Percentiles rank a stretch among this genome's conserved stretches.
phyloP scores from a whole-genome alignment of 2,329 filamentous ascomycete genomes.

The Trichothecium roseum region DNA sequence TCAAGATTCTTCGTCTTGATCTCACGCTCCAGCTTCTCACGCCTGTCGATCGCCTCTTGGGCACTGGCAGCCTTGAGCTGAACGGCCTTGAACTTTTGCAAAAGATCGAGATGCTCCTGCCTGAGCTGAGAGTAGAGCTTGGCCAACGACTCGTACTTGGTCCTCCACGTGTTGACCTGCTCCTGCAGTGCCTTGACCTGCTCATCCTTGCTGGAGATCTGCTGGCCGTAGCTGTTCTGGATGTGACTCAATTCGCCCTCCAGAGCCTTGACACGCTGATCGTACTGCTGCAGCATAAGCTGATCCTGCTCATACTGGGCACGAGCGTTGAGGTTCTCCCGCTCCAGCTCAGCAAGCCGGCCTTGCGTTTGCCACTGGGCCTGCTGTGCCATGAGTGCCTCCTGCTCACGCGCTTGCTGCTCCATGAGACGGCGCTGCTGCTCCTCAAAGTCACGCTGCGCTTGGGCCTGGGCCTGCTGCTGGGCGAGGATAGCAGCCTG shows the following conservation, averaged over 20 bases:
- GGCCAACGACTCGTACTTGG: slow-evolving; percentile 91
- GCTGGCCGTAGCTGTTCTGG: slow-evolving; percentile 73
- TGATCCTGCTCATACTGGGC: slow-evolving; percentile 97
- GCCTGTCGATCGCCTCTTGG: slow-evolving; percentile 88
- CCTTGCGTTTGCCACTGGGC: slow-evolving; percentile 91
- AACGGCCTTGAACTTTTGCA: slow-evolving; percentile 93
- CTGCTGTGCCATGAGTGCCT: slow-evolving; percentile 80
- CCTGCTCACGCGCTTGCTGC: slow-evolving; percentile 82
- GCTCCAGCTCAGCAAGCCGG: slow-evolving; percentile 87
- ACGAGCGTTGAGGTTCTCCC: slow-evolving; percentile 86
- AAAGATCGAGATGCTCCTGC: slow-evolving; percentile 85
- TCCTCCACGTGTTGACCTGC: slow-evolving; percentile 94
- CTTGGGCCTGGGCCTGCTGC: slow-evolving; percentile 71
- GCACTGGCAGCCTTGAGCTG: slow-evolving; percentile 95
- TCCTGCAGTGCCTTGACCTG: slow-evolving; percentile 89
- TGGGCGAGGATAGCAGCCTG: slow-evolving; percentile 72
- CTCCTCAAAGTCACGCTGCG: slow-evolving; percentile 92
- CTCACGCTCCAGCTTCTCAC: slow-evolving; percentile 92
- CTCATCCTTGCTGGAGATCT: slow-evolving; percentile 83
- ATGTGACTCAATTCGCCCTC: slow-evolving; percentile 80
- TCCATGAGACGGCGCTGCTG: slow-evolving; percentile 82
- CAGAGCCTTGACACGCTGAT: slow-evolving; percentile 84
- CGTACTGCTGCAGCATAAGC: slow-evolving; percentile 93
- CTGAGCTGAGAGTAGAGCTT: slow-evolving; percentile 96
- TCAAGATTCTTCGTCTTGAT: slow-evolving; percentile 99